A percentile compares a stretch with the other conserved stretches of the same genome.
These are phyloP conservation scores for Geopyxis carbonaria DNA, from an alignment of 495 filamentous ascomycete species.

Conservation along the genomic window DNA sequence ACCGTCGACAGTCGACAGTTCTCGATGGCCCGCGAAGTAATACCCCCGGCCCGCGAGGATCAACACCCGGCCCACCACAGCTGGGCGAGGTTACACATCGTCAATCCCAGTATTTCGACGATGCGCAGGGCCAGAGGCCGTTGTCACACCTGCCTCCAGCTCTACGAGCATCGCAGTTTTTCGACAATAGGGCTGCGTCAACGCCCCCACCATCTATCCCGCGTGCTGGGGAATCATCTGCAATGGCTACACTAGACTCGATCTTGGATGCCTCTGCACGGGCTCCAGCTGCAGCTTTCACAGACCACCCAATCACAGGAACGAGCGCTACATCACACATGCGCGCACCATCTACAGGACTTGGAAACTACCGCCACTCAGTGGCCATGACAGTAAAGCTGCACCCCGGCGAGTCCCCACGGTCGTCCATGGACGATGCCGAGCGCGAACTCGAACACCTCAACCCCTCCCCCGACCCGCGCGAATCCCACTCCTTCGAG, in stretches of 20 bases:
- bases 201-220: constrained; percentile 6
- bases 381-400: constrained; percentile 20
- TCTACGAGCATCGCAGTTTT: constrained; percentile 77
- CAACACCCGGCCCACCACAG: too few species aligned
- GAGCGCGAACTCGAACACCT: constrained; percentile 5
- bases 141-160: constrained; percentile 53
- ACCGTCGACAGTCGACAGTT: too few species aligned
- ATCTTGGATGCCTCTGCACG: constrained; percentile 86
- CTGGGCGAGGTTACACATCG: too few species aligned
- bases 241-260: constrained; percentile 55
- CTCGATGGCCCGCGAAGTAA: too few species aligned
- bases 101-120: too few species aligned
- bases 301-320: constrained; percentile 76
- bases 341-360: neutral
- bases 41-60: too few species aligned
- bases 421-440: constrained; percentile 13
- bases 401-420: constrained; percentile 22
- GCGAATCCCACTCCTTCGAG: constrained; percentile 3
- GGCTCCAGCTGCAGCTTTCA: constrained; percentile 88
- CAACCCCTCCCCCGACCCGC: constrained; percentile 5
- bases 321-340: constrained; percentile 15
- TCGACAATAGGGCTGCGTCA: constrained; percentile 37
- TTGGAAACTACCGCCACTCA: constrained; percentile 18
- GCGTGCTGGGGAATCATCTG: constrained; percentile 20
- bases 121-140: constrained; percentile 3